Evolutionary conservation across 129 eudicot genomes (phyloP), one percentile per base, ranked within the genome.

Genomic region (Artemisia argyi): DNA sequence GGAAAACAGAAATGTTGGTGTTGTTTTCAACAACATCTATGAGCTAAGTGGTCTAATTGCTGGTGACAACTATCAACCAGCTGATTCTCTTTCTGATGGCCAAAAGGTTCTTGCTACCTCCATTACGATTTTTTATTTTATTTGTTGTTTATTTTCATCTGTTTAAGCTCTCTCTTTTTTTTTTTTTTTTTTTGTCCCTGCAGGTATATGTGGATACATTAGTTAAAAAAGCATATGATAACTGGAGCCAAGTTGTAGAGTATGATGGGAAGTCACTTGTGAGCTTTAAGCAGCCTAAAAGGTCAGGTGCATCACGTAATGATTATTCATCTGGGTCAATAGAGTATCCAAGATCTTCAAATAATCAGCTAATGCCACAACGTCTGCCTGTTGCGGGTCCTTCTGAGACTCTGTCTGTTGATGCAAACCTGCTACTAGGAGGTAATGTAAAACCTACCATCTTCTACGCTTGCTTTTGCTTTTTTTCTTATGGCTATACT

Each of bases 201-300:
- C 74, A 91, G 97, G 83, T 91, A 48, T 88, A 82, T 74, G 97
- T 85, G 59, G 97, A 91, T 83, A 61, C 95, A 17, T 72, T 79
- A 81, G 86, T 91, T 70, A 91, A 91, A 76, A 91, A 88, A 77
- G 97, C 97, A 57, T 91, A 91, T 57, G 97, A 88, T 12, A 88
- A 91, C 53, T 91, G 97, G 97, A 91, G 61, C 68, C 97, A 88
- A 78, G 95, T 91, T 72, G 86, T 91, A 10, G 97, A 88, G 86
- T 91, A 91, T 68, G 97, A 91, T 82, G 95, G 95, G 11, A 83
- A 88, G 75, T 85, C 97, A 44, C 85, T 88, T 52, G 61, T 85
- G 75, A 80, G 78, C 83, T 81, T 80, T 51, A 85, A 91, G 78
- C 90, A 91, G 72, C 82, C 77, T 56, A 83, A 85, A 80, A 84